Conservation (phyloP, 1,284 basidiomycete genomes). For the Cutaneotrichosporon curvatum region DNA sequence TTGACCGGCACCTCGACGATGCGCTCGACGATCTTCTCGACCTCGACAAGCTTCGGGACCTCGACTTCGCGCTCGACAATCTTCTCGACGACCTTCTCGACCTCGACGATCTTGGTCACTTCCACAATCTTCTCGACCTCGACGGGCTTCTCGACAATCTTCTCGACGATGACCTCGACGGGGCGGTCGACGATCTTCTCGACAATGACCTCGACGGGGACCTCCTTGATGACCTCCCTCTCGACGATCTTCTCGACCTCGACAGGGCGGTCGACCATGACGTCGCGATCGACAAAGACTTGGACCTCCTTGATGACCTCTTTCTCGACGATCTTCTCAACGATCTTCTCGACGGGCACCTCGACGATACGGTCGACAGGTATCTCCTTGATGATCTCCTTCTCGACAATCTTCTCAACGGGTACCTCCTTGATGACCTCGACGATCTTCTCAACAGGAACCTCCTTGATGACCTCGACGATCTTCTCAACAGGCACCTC, state of each 20-base stretch:
- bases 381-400: slow-evolving; percentile 26
- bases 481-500: slow-evolving; percentile 34
- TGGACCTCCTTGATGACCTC: slow-evolving; percentile 28
- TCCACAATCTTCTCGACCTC: slow-evolving; percentile 42
- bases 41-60: slow-evolving; percentile 37
- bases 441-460: slow-evolving; percentile 26
- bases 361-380: slow-evolving; percentile 22
- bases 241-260: slow-evolving; percentile 38
- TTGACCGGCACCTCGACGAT: slow-evolving; percentile 33
- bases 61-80: slow-evolving; percentile 40
- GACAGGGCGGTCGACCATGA: slow-evolving; percentile 22
- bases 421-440: slow-evolving; percentile 26
- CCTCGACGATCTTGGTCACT: slow-evolving; percentile 33
- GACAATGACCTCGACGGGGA: slow-evolving; percentile 42
- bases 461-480: slow-evolving; percentile 46
- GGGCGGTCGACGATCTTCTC: slow-evolving; percentile 34
- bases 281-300: slow-evolving; percentile 25
- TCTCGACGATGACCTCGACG: slow-evolving; percentile 29
- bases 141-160: slow-evolving; percentile 34
- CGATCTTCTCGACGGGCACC: slow-evolving; percentile 32
- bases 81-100: slow-evolving; percentile 35
- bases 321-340: slow-evolving; percentile 39
- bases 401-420: slow-evolving; percentile 41
- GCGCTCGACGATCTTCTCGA: slow-evolving; percentile 46
- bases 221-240: slow-evolving; percentile 28